Base-by-base conservation (phyloP, 1,284 basidiomycete genomes). In the Coniophora puteana region DNA sequence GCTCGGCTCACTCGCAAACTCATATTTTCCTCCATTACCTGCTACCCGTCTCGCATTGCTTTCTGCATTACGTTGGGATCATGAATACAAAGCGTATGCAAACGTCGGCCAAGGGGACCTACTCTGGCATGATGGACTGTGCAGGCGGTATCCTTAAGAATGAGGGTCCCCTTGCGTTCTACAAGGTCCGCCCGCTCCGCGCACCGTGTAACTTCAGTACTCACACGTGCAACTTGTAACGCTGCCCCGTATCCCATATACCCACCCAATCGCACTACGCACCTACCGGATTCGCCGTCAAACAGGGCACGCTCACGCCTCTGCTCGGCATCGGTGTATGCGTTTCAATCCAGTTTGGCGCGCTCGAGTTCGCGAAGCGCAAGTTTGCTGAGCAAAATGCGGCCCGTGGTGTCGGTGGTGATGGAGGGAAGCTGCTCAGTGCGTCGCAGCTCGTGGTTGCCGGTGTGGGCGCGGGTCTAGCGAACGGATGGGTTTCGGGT, bases 281-380 rank as follows among this genome's bases (percentile, higher is more conserved):
- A 12, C 4, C 22, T 20, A 16, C 5, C 20, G 2, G 11, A 25
- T 42, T 49, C 38, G 47, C 27, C 22, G n/a, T 31, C 23, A 36
- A 16, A 14, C 47, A 93, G 91, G 95, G 95, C 34, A 97, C 95
- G 0, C 67, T 95, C 28, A 91, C 93, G 5, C 95, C 95, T 8
- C 71, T 99, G 14, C 71, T 98, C 18, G 95, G 95, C 28, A 96
- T 98, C 47, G 95, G 94, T 51, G 74, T 87, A 29, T 95, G 95
- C 60, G 95, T 98, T 3, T 94, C 92, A 8, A 94, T 99, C 57
- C 95, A 99, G 61, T 99, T 99, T 58, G 94, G 84, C 40, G 93
- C 84, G 18, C 75, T 98, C 43, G 93, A 96, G 65, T 87, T 81
- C 50, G 74, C 84, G 31, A 99, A 99, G 63, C 82, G 94, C n/a